Evolutionary conservation across 495 filamentous ascomycete genomes (phyloP), one percentile per base, ranked within the genome.

Genomic region (Podospora australis): DNA sequence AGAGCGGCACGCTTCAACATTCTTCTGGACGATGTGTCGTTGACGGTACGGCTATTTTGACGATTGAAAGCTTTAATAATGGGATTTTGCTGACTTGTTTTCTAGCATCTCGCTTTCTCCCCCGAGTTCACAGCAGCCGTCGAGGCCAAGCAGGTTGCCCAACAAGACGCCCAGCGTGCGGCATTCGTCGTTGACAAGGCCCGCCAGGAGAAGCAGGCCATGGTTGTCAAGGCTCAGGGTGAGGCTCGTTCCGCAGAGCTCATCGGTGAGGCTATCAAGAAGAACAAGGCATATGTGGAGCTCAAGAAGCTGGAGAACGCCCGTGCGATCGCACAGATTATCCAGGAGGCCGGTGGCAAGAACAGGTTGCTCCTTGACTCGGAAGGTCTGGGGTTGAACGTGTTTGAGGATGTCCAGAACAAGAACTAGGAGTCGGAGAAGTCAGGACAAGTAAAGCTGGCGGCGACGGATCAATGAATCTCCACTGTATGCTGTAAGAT

Each of bases 111-210:
- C 55, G 92, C 92, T 50, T 98, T 98, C 84, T 98, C 92, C 38
- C 92, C 92, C 56, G 92, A 97, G 70, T 98, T 98, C 74, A 97
- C 94, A 34, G 94, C 94, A 23, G 92, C 92, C 28, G 92, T 98
- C 52, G 92, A 97, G 74, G 91, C 92, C 54, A 98, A 98, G 75
- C 92, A 98, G 72, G 92, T 98, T 47, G 92, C 92, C 13, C 92
- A 98, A 59, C 92, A 98, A 76, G 92, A 98, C 63, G 92, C 92
- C 16, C 92, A 98, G 67, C 83, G 91, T 48, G 92, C 92, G 23
- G 92, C 92, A 34, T 98, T 98, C 77, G 76, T 97, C 30, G 92
- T 98, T 55, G 92, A 98, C 79, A 97, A 97, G 73, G 92, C 92
- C 28, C 86, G 92, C 52, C 92, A 98, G 68, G 92, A 98, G 78